Percentiles rank a stretch among this genome's conserved stretches.
These are phyloP conservation scores for Vickermania spadyakhi DNA, from an alignment of 208 protist genomes.

Conservation along the genomic window DNA sequence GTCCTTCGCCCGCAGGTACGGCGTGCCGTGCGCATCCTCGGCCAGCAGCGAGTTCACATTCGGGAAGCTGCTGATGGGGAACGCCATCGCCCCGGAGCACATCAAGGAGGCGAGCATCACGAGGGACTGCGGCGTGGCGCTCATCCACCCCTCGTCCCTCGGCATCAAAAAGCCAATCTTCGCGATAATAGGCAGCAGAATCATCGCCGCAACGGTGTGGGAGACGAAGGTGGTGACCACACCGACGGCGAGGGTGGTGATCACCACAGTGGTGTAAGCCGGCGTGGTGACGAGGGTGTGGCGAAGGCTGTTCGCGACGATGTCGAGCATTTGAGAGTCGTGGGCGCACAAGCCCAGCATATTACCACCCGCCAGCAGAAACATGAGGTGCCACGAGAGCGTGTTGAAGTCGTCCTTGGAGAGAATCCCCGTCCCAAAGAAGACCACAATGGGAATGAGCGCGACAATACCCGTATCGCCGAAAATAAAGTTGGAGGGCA, in stretches of 20 bases:
- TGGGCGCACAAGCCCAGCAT: constrained; percentile 88
- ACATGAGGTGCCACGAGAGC: constrained; percentile 91
- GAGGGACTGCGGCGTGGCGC: constrained; percentile 62
- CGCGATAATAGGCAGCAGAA: constrained; percentile 87
- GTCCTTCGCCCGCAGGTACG: constrained; percentile 86
- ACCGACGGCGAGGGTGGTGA: constrained; percentile 50
- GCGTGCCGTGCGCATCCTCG: constrained; percentile 73
- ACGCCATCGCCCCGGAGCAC: constrained; percentile 89
- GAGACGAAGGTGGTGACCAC: constrained; percentile 88
- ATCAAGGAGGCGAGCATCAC: constrained; percentile 83
- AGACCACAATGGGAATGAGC: constrained; percentile 87
- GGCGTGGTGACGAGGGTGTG: constrained; percentile 34
- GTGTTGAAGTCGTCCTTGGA: constrained; percentile 90
- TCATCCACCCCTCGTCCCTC: constrained; percentile 30
- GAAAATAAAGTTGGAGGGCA: constrained; percentile 72
- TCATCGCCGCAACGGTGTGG: constrained; percentile 91
- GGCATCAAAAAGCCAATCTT: constrained; percentile 84
- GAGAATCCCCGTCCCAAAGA: constrained; percentile 89
- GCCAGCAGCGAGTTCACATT: constrained; percentile 90
- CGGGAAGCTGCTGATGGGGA: constrained; percentile 93
- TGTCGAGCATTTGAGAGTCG: constrained; percentile 81
- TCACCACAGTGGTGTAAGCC: constrained; percentile 57
- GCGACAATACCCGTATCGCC: constrained; percentile 90
- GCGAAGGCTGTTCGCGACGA: constrained; percentile 62
- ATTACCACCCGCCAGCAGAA: constrained; percentile 89